Evolutionary conservation across 164 flowering plant genomes (phyloP), one percentile per base, ranked within the genome.

Genomic region (Euptelea pleiosperma): DNA sequence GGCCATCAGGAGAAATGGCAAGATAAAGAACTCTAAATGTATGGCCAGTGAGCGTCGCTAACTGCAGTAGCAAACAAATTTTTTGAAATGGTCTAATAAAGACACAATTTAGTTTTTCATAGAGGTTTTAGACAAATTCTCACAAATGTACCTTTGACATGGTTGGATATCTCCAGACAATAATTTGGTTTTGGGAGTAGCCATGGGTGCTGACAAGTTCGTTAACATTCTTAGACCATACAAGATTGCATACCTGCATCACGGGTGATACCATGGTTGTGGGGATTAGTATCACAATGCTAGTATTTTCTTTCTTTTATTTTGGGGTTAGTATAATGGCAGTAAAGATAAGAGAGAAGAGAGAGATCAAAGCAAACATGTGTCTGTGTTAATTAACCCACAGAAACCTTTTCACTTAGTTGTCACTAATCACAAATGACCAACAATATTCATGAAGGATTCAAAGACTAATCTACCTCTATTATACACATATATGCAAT

Each of bases 171-270:
- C 79, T 83, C 97, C 97, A 93, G 16, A 93, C 95, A 40, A 88
- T 81, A 41, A 93, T 90, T 68, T 93, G 97, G 70, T 93, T 93
- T 58, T 93, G 97, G 39, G 97, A 93, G 76, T 85, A 88, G 22
- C 99, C 99, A 69, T 93, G 99, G 19, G 99, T 93, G 82, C 97
- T 93, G 62, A 90, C 97, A 46, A 93, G 89, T 73, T 93, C 96
- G 67, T 93, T 93, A 34, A 88, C 99, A 76, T 93, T 93, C 73
- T 86, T 88, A 3, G 99, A 93, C 97, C 97, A 93, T 24, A 72
- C 90, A 64, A 93, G 92, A 71, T 88, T 90, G 80, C 99, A 93
- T 3, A 93, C 97, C 99, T 92, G 82, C 51, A 53, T 48, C 45
- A 54, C 19, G 30, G 16, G 25, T 29, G 40, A 30, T n/a, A 37